Conservation (phyloP, 768 basidiomycete genomes). For the Gymnopilus dilepis region DNA sequence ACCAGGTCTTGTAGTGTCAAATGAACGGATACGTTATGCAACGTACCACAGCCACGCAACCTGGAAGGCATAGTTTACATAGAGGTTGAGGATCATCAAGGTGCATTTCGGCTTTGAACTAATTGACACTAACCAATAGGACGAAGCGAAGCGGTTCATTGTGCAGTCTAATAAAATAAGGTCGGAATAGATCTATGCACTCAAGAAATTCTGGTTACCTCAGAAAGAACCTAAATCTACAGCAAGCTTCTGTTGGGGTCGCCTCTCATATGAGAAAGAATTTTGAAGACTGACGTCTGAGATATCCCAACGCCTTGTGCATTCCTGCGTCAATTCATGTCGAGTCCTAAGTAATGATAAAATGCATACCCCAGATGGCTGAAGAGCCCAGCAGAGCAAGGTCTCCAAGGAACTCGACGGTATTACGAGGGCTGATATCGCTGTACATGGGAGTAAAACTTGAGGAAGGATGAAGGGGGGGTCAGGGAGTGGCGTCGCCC, state of each 20-base stretch:
- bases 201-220: not conserved
- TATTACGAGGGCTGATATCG: not conserved
- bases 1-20: not conserved
- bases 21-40: not conserved
- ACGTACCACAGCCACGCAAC: conserved; percentile 13
- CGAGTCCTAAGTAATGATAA: not conserved
- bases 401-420: not conserved
- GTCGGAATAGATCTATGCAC: not conserved
- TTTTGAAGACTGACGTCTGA: conserved; percentile 3
- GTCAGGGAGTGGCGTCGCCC: no score
- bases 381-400: conserved; percentile 7
- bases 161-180: not conserved
- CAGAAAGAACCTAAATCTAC: conserved; percentile 11
- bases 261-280: not conserved
- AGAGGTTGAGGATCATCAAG: not conserved
- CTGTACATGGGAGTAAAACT: not conserved
- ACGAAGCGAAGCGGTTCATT: conserved; percentile 2
- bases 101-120: no score
- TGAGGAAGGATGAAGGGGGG: not conserved
- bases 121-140: not conserved
- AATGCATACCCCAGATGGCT: conserved; percentile 9
- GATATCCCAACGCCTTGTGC: conserved; percentile 10
- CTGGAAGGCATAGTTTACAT: not conserved
- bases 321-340: no score
- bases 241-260: not conserved